A percentile compares a stretch with the other conserved stretches of the same genome.
phyloP scores from a whole-genome alignment of 306 rosid genomes.

The Oxytropis ochrocephala region DNA sequence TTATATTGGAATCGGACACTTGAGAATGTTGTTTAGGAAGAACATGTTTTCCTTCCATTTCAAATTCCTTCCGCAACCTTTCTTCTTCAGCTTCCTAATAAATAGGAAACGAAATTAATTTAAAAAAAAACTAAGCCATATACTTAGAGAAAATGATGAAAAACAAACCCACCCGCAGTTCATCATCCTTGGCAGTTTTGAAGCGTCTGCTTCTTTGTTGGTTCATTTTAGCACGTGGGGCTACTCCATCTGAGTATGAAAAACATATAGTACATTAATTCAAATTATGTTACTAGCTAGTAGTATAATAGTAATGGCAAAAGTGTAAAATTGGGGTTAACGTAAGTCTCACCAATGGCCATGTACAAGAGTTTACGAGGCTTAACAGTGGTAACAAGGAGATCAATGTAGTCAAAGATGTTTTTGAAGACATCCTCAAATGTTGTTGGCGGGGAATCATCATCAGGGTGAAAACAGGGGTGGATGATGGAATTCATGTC shows the following conservation, averaged over 20 bases:
- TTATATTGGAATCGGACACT: slow-evolving; percentile 35
- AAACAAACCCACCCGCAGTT: slow-evolving; percentile 16
- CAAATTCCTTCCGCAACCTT: slow-evolving; percentile 20
- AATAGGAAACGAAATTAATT: not conserved
- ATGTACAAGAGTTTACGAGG: slow-evolving; percentile 41
- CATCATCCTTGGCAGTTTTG: slow-evolving; percentile 25
- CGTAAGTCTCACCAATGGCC: slow-evolving; percentile 37
- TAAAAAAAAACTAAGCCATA: not conserved
- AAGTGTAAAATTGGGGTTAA: not conserved
- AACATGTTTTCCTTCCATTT: slow-evolving; percentile 45
- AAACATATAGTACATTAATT: not conserved
- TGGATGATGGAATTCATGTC: slow-evolving; percentile 58
- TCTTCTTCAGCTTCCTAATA: slow-evolving; percentile 45
- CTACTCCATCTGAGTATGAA: slow-evolving; percentile 48
- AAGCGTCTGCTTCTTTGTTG: slow-evolving; percentile 51
- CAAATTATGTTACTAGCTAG: not conserved
- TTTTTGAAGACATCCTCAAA: slow-evolving; percentile 39
- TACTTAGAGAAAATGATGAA: not conserved
- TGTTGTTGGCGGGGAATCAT: slow-evolving; percentile 16
- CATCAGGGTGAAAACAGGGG: slow-evolving; percentile 47
- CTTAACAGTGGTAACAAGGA: slow-evolving; percentile 23
- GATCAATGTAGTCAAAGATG: slow-evolving; percentile 40
- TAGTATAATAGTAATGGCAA: no score
- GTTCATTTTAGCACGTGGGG: slow-evolving; percentile 65
- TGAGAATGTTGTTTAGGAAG: slow-evolving; percentile 33